phyloP scores from a whole-genome alignment of 1,284 basidiomycete species.

The Schizophyllum amplum region DNA sequence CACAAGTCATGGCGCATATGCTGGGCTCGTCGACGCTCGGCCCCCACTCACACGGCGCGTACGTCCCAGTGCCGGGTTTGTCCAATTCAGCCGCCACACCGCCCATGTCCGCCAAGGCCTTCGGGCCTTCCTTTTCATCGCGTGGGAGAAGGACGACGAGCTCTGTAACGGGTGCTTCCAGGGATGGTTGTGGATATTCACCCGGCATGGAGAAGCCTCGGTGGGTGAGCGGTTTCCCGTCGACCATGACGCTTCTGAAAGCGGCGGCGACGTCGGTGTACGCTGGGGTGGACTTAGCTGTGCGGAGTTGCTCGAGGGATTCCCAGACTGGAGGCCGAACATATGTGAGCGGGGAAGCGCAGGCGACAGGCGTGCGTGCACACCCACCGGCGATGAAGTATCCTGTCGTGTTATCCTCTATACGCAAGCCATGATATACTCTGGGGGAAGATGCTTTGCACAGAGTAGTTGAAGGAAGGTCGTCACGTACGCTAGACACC shows the following conservation, averaged over 20 bases:
- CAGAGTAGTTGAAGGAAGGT: no score
- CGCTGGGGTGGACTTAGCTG: no score
- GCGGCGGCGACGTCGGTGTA: neutral
- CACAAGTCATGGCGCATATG: neutral
- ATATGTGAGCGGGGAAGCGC: no score
- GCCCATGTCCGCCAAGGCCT: neutral
- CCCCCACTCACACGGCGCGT: no score
- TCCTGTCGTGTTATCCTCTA: neutral
- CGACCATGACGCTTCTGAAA: neutral
- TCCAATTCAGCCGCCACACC: neutral
- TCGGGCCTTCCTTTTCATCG: neutral
- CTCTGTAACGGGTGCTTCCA: neutral
- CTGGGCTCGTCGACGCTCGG: neutral
- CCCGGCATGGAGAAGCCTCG: neutral
- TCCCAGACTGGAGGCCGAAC: no score
- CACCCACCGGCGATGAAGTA: neutral
- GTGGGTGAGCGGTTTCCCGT: neutral
- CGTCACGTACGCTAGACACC: no score
- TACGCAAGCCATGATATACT: neutral
- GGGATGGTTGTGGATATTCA: neutral
- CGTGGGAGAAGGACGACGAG: neutral
- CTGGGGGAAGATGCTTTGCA: no score
- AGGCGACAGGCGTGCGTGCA: no score
- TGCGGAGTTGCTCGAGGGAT: neutral
- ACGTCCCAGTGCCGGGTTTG: neutral